These are phyloP conservation scores for Termitomyces sp. DNA, from an alignment of 768 basidiomycete genomes.

Conservation along the genomic window DNA sequence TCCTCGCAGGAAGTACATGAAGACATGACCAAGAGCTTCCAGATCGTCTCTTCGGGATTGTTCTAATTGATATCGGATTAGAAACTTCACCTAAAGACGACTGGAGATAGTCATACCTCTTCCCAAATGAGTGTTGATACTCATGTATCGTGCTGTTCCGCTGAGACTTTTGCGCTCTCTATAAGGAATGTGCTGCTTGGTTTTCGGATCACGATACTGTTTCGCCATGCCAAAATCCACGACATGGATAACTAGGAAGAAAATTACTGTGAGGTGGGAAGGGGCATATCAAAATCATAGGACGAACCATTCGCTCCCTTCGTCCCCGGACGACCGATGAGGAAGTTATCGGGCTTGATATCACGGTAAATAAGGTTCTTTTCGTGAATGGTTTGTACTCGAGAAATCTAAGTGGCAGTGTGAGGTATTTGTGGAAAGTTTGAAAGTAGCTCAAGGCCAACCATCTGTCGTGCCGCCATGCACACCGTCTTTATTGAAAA, in stretches of 20 bases:
- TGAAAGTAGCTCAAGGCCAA: slow-evolving; percentile 28
- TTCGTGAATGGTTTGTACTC: slow-evolving; percentile 98
- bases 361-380: slow-evolving; percentile 99
- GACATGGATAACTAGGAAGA: slow-evolving; percentile 69
- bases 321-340: slow-evolving; percentile 90
- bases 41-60: slow-evolving; percentile 95
- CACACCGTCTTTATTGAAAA: slow-evolving; percentile 98
- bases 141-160: slow-evolving; percentile 99
- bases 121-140: slow-evolving; percentile 97
- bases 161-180: slow-evolving; percentile 95
- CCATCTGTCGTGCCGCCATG: slow-evolving; percentile 98
- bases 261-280: background rate
- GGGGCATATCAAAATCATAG: background rate
- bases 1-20: slow-evolving; percentile 98
- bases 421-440: slow-evolving; percentile 5
- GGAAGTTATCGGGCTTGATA: slow-evolving; percentile 99
- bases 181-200: slow-evolving; percentile 99
- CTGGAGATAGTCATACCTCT: slow-evolving; percentile 53
- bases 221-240: slow-evolving; percentile 99
- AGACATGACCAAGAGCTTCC: slow-evolving; percentile 98
- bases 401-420: slow-evolving; percentile 56
- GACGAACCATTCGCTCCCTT: slow-evolving; percentile 78
- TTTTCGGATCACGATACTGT: slow-evolving; percentile 98
- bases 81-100: slow-evolving; percentile 2
- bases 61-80: slow-evolving; percentile 36